Evolutionary conservation across 2,329 filamentous ascomycete species (phyloP), one percentile per base, ranked within the genome.

Genomic region (Colletotrichum tabaci): DNA sequence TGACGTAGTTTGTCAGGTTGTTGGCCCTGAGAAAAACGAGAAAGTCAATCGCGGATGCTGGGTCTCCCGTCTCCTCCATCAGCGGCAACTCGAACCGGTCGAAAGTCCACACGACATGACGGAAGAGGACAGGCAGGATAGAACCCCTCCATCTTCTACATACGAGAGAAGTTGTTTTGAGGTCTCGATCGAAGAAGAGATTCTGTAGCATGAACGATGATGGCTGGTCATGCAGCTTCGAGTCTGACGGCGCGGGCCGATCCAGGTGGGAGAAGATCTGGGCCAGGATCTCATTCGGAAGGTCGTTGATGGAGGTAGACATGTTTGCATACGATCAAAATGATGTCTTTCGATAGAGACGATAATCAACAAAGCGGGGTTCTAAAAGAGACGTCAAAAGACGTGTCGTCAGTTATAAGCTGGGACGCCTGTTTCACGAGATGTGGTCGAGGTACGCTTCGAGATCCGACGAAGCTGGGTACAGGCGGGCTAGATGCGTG

Each of bases 241-340:
- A 76, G 53, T 84, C 79, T 0, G 90, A 89, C 15, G 87, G 86
- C 12, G 88, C 84, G 2, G 83, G 77, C 0, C 76, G 76, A 74
- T 88, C 85, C 57, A 93, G 82, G 75, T 85, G 86, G n/a, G 79
- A 80, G 75, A 93, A 84, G 74, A 93, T 87, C 3, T 88, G 83
- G 63, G 86, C 78, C 26, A 92, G 80, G 56, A 93, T 81, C 80
- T 93, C 91, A 73, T 88, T 89, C 2, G 91, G 91, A 23, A 93
- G 84, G 35, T 75, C 65, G 35, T 81, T 73, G 76, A 83, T 44
- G 23, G 70, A 52, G 35, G 53, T 42, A 15, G 64, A 50, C 71
- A 73, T 73, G 3, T 38, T 38, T 55, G 55, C 16, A 42, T 3
- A 30, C 3, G 12, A 7, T 52, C 13, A 9, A 12, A 8, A n/a